Percentiles rank a stretch among this genome's conserved stretches.
Conservation (phyloP, 2,329 filamentous ascomycete genomes). For the Colletotrichum godetiae region DNA sequence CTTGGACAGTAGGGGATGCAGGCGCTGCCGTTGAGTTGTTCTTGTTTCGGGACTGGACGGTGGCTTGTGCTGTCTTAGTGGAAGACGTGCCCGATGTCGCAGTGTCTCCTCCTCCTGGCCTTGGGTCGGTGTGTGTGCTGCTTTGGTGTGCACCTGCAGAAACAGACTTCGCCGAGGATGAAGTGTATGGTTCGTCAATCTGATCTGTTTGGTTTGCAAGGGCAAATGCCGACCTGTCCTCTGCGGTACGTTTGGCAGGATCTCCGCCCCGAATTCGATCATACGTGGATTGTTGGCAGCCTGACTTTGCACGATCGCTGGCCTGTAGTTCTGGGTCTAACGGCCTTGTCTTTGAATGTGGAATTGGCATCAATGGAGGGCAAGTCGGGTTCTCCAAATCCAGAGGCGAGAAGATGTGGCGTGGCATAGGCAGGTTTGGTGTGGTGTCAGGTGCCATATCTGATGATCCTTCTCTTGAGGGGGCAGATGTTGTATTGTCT, state of each 20-base stretch:
- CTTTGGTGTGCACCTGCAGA: neutral
- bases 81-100: conserved; percentile 28
- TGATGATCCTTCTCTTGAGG: neutral
- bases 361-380: neutral
- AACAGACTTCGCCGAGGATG: neutral
- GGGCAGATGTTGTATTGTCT: neutral
- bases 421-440: conserved; percentile 1
- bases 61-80: conserved; percentile 42
- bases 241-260: neutral
- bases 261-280: neutral
- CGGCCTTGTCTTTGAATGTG: neutral
- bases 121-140: neutral
- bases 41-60: conserved; percentile 47
- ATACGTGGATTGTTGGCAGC: neutral
- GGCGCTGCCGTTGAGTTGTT: conserved; percentile 55
- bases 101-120: conserved; percentile 1
- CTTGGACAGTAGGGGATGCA: conserved; percentile 86
- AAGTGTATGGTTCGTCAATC: neutral
- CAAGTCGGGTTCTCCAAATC: conserved; percentile 9
- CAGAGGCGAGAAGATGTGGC: neutral
- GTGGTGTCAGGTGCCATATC: neutral
- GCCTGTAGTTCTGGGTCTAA: neutral
- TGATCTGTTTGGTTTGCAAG: neutral
- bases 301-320: neutral
- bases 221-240: neutral